Evolutionary conservation across 805 yeast species (phyloP), one percentile per base, ranked within the genome.

Genomic region (Candida ficus): DNA sequence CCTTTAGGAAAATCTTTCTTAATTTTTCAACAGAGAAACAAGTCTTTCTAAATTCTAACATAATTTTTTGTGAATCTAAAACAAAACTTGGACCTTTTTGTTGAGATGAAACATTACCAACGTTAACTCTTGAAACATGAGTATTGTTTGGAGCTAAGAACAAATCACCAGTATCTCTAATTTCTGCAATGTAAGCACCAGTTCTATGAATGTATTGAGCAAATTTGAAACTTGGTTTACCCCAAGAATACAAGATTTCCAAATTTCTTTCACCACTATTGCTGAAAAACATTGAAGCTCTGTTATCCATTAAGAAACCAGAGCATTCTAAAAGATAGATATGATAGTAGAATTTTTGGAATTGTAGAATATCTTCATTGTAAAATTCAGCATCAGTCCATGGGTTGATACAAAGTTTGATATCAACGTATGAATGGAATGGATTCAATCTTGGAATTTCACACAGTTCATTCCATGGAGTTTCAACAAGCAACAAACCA

Each of bases 141-240:
- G 86, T 74, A 54, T 89, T 85, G 55, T 90, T 90, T 2, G 96
- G 95, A 1, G 95, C 95, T 54, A 90, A 63, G 51, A 84, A 80
- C 47, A 88, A 71, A 39, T 78, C 82, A 18, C 95, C 93, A 49
- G 78, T 80, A 29, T 78, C 86, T 48, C 90, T 68, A 25, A 91
- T 68, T 60, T 91, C 97, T 2, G 93, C 95, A 40, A 93, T 78
- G 53, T 90, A 87, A 1, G 86, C 80, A 3, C 99, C 99, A 0
- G 95, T 78, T 43, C 70, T 73, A 59, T 93, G 99, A 37, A 93
- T 82, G 56, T 84, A 95, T 61, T 93, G 99, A 1, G 87, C 88
- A 60, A 76, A 84, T 53, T 80, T 77, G 66, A 85, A 89, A 26
- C 67, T 68, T 2, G 96, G 95, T 42, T 71, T 75, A 2, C 98